Percentiles rank a stretch among this genome's conserved stretches.
Evolutionary conservation across 148 eudicot species (phyloP).

Genomic region (Rheum nobile): DNA sequence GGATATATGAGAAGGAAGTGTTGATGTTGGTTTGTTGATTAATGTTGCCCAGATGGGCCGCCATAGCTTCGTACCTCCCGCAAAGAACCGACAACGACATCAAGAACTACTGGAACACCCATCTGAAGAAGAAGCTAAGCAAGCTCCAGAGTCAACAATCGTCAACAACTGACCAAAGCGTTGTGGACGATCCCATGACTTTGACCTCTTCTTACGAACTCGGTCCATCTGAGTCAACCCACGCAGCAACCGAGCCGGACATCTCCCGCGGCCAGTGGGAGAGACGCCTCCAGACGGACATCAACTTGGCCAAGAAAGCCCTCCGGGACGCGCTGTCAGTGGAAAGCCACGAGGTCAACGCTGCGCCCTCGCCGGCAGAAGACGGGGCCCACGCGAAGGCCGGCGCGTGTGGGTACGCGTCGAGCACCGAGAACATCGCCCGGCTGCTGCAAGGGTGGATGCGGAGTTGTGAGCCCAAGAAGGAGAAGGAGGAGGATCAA

Average conservation of each 20-base stretch:
- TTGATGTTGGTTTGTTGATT: background rate
- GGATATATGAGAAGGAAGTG: background rate
- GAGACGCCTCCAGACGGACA: constrained; percentile 5
- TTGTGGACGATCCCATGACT: constrained; percentile 7
- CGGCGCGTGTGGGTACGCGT: constrained; percentile 17
- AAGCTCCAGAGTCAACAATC: background rate
- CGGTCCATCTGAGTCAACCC: background rate
- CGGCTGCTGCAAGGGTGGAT: constrained; percentile 29
- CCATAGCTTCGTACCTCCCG: constrained; percentile 8
- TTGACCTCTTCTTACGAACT: background rate
- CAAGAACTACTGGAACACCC: constrained; percentile 11
- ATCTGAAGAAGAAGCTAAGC: constrained; percentile 3
- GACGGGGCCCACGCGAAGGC: background rate
- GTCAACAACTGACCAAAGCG: background rate
- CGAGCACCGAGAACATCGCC: constrained; percentile 28
- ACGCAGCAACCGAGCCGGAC: constrained; percentile 8
- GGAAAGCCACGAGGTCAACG: background rate
- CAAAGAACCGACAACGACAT: constrained; percentile 9
- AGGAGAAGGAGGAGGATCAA: constrained; percentile 15
- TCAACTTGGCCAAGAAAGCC: constrained; percentile 5
- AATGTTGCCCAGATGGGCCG: constrained; percentile 2
- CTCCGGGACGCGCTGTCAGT: constrained; percentile 1
- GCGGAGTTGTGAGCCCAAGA: constrained; percentile 5
- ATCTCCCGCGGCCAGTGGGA: constrained; percentile 8
- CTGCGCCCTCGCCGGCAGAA: constrained; percentile 1